phyloP scores from a whole-genome alignment of 2,329 filamentous ascomycete genomes.

The Aspergillus phoenicis region DNA sequence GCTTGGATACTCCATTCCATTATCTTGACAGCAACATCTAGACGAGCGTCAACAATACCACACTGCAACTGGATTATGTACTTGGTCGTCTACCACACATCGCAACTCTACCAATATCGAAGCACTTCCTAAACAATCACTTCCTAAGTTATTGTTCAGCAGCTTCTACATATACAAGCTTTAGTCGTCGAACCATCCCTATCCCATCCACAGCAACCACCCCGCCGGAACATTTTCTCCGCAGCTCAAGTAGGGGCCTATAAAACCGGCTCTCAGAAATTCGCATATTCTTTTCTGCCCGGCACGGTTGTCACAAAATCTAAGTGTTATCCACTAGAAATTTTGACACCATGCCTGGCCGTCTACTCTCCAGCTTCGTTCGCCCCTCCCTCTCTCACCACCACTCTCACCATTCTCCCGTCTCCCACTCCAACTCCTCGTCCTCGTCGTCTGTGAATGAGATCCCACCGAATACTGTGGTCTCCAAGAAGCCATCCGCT shows the following conservation, averaged over 20 bases:
- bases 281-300: background rate
- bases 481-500: constrained; percentile 31
- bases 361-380: constrained; percentile 44
- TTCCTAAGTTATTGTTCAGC: background rate
- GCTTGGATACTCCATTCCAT: background rate
- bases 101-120: constrained; percentile 29
- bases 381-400: constrained; percentile 33
- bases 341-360: constrained; percentile 41
- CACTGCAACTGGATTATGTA: constrained; percentile 22
- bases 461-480: constrained; percentile 24
- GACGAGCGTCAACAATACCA: background rate
- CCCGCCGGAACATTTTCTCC: no score
- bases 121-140: constrained; percentile 26
- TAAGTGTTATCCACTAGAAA: background rate
- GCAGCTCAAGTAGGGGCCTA: background rate
- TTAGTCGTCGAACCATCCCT: background rate
- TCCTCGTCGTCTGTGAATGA: constrained; percentile 44
- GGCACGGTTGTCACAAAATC: background rate
- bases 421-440: constrained; percentile 38
- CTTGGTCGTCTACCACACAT: constrained; percentile 19
- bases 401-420: constrained; percentile 30
- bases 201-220: background rate
- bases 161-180: background rate
- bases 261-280: background rate
- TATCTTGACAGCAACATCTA: background rate